Evolutionary conservation across 2,329 filamentous ascomycete genomes (phyloP), one percentile per base, ranked within the genome.

Genomic region (Aspergillus sp.): DNA sequence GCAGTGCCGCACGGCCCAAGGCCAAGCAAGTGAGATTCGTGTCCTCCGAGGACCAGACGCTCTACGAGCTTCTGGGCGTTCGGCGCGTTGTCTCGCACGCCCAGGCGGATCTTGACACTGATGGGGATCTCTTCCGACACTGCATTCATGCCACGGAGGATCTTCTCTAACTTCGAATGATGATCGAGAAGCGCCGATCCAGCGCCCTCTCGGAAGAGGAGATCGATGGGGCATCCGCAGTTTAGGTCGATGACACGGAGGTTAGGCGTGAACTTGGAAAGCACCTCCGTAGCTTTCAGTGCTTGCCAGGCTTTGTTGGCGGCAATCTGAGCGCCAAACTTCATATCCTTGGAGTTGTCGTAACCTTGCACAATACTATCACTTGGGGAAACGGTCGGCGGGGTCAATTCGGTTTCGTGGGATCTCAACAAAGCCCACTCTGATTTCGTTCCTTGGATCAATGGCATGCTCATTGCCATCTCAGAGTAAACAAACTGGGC

Each of bases 341-440:
- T 90, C 64, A 95, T 75, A 68, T 97, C 93, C 53, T 83, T 86
- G 19, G 85, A 77, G 69, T 94, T 88, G 68, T 95, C 86, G 70
- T 97, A 97, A 53, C 82, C 84, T 59, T 85, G 77, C 26, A 94
- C 85, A 38, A 92, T 73, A 6, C 74, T 74, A 19, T 74, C 74
- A 35, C 71, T 66, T 1, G 67, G 73, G 1, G 77, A 80, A 65
- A 90, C 86, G 33, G 80, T 82, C 16, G 93, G 93, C 20, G 90
- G 83, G 19, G 76, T 72, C 16, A 87, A 78, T 72, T 99, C 94
- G 6, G 86, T 88, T 68, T 91, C 85, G 67, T 99, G 94, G 3
- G 90, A 90, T 72, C 94, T 95, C 80, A 97, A 84, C 50, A 99
- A 78, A 17, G 94, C 91, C 94, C 94, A 99, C 75, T 99, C 94